Percentiles rank a stretch among this genome's conserved stretches.
phyloP scores from a whole-genome alignment of 805 yeast species.

The Metschnikowia borealis region DNA sequence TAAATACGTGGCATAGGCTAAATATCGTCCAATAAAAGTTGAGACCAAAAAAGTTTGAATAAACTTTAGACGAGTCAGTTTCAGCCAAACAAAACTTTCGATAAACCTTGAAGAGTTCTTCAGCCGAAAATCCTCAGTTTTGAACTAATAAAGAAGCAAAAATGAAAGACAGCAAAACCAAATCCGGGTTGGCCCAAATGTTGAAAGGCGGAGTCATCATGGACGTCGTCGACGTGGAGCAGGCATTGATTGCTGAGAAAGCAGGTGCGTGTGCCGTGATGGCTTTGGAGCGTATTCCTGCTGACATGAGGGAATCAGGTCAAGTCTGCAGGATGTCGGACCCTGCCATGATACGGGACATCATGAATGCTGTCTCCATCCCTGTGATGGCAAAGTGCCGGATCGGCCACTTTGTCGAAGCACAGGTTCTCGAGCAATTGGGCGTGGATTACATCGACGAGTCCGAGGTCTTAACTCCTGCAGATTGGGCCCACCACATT shows the following conservation, averaged over 20 bases:
- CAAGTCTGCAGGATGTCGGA: slow-evolving; percentile 86
- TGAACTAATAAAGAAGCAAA: too few species aligned
- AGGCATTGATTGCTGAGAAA: slow-evolving; percentile 72
- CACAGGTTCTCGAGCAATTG: slow-evolving; percentile 67
- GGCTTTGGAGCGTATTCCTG: slow-evolving; percentile 84
- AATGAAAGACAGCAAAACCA: slow-evolving; percentile 39
- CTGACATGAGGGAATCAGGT: slow-evolving; percentile 78
- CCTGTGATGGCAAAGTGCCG: slow-evolving; percentile 86
- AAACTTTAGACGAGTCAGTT: too few species aligned
- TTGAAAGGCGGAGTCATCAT: slow-evolving; percentile 72
- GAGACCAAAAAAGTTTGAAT: too few species aligned
- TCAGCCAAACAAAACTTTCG: too few species aligned
- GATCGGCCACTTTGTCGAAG: slow-evolving; percentile 81
- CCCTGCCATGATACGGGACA: slow-evolving; percentile 71
- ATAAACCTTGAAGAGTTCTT: too few species aligned
- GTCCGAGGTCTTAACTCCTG: slow-evolving; percentile 80
- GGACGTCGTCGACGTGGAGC: slow-evolving; percentile 77
- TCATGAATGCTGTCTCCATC: slow-evolving; percentile 65
- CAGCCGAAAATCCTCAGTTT: too few species aligned
- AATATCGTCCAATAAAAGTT: not conserved
- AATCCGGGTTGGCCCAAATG: slow-evolving; percentile 84
- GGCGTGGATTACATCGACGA: slow-evolving; percentile 80
- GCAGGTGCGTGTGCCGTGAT: slow-evolving; percentile 90
- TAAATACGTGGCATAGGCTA: not conserved
- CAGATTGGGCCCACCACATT: slow-evolving; percentile 66